Evolutionary conservation across 2,329 filamentous ascomycete species (phyloP).

Genomic region (Sporothrix globosa): DNA sequence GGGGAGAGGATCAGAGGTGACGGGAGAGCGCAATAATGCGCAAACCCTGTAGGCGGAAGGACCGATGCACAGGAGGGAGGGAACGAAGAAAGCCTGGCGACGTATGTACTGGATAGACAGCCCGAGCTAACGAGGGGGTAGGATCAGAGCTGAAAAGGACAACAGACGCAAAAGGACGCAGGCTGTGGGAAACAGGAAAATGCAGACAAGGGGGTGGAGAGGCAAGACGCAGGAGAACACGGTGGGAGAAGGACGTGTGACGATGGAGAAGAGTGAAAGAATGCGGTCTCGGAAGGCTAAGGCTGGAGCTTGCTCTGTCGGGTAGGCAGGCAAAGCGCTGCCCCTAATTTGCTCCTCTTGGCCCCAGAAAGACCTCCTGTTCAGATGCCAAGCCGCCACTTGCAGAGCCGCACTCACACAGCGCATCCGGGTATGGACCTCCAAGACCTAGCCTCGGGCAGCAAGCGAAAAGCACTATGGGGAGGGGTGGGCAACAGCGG

Average conservation of each 20-base stretch:
- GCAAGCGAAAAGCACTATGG: not conserved
- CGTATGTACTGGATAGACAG: not conserved
- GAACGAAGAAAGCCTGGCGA: slow-evolving; percentile 20
- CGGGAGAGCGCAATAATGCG: slow-evolving; percentile 20
- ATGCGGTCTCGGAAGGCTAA: slow-evolving; percentile 24
- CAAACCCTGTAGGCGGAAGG: slow-evolving; percentile 14
- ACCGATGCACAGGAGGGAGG: not conserved
- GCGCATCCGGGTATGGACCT: not conserved
- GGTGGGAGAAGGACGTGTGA: slow-evolving; percentile 1
- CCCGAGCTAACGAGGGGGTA: not conserved
- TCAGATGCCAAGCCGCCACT: slow-evolving; percentile 23
- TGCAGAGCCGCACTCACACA: slow-evolving; percentile 20
- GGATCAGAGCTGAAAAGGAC: slow-evolving; percentile 5
- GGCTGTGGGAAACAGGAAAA: slow-evolving; percentile 7
- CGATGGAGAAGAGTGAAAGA: not conserved
- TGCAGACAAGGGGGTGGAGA: not conserved
- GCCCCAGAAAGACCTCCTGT: not conserved
- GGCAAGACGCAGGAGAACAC: not conserved
- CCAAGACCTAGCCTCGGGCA: slow-evolving; percentile 2
- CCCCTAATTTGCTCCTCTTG: not conserved
- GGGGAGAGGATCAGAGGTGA: not conserved
- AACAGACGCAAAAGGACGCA: slow-evolving; percentile 4
- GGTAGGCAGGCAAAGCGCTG: not conserved
- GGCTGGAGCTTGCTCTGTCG: slow-evolving; percentile 2
- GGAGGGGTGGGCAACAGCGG: not conserved